Base-by-base conservation (phyloP, 192 early-diverging fungal species). In the Helicostylum pulchrum region DNA sequence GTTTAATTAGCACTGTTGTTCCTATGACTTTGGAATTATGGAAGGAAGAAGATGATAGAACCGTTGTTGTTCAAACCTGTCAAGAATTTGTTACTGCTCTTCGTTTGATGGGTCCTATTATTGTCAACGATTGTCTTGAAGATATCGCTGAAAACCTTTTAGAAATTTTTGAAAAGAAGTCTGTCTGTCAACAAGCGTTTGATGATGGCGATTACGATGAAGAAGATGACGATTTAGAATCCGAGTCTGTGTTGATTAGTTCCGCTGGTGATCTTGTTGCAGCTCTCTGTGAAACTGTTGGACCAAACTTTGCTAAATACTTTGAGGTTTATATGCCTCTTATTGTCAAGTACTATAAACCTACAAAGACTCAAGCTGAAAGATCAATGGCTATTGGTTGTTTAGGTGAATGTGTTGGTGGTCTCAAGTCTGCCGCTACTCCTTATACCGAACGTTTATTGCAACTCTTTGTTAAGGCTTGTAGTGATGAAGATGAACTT, bases 351-450 rank as follows among this genome's bases (percentile, higher is more conserved):
- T 94, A 92, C 74, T 90, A 88, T 68, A 91, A 91, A 79, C 83
- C 83, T 42, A 64, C 81, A 17, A 82, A 85, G 62, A 81, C 85
- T 3, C 74, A 79, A 21, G 80, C 85, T 53, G 94, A 96, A 70
- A 89, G 94, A 42, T 91, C 89, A 44, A 94, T 95, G 92, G 90
- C 92, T 7, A 84, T 93, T 46, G 94, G 94, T 9, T 92, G 88
- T 55, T 71, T 96, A 53, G 90, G 90, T 21, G 94, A 96, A 79
- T 83, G 86, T 48, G 80, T 81, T n/a, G 63, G 71, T 46, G 88
- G 88, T 26, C 67, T 92, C 43, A 82, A 86, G 55, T 61, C 62
- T n/a, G 85, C 83, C 6, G 61, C 83, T 11, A 83, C 85, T 7
- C 78, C 81, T 30, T 75, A 80, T 17, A 80, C 83, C 47, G 85